Evolutionary conservation across 1,284 basidiomycete species (phyloP).

Genomic region (Acaromyces ingoldii): DNA sequence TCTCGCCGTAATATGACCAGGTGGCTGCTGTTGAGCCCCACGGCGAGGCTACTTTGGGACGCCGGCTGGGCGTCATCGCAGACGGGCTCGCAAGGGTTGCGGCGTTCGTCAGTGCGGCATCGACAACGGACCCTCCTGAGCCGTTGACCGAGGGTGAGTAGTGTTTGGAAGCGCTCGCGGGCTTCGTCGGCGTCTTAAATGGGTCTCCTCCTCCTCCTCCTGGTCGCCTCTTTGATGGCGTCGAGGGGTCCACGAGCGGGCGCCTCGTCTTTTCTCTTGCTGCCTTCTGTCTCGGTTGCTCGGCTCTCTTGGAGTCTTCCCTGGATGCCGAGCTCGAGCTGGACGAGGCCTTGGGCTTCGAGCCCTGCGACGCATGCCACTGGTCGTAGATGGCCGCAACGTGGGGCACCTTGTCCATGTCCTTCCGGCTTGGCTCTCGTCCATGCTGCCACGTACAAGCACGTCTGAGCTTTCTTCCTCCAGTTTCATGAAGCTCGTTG

Average conservation of each 20-base stretch:
- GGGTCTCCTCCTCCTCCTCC: constrained; percentile 9
- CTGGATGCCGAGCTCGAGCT: background rate
- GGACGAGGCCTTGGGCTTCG: constrained; percentile 9
- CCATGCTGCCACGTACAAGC: constrained; percentile 15
- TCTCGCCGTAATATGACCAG: no score
- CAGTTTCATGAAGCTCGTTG: background rate
- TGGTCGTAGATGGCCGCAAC: constrained; percentile 37
- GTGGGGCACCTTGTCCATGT: constrained; percentile 29
- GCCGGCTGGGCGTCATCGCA: no score
- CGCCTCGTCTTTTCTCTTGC: background rate
- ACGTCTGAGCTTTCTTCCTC: background rate
- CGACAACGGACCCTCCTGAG: no score
- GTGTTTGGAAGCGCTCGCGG: no score
- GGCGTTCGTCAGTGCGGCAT: no score
- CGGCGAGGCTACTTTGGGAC: no score
- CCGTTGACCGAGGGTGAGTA: no score
- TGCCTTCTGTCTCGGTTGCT: no score
- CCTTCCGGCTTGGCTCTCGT: constrained; percentile 34
- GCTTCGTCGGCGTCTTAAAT: no score
- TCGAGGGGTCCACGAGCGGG: background rate
- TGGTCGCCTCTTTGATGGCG: constrained; percentile 3
- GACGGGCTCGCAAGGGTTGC: no score
- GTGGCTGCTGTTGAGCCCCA: no score
- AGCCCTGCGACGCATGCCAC: constrained; percentile 28
- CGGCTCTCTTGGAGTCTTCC: no score